phyloP scores from a whole-genome alignment of 148 eudicot genomes.

The Vaccinium corymbosum region DNA sequence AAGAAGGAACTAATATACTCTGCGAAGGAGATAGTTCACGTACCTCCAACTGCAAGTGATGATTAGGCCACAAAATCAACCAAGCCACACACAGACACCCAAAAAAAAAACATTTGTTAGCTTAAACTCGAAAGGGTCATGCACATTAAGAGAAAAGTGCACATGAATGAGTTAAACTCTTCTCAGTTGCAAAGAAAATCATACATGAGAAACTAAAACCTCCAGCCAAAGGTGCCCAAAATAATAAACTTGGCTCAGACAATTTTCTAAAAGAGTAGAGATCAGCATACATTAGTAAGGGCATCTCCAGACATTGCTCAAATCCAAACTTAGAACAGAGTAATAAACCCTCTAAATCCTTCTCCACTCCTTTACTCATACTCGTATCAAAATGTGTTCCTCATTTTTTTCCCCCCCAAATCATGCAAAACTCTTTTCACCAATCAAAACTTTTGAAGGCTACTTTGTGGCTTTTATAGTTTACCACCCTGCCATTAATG shows the following conservation, averaged over 20 bases:
- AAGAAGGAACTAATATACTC: background rate
- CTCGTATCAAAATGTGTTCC: background rate
- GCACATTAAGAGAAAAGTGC: background rate
- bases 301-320: background rate
- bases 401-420: background rate
- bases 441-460: background rate
- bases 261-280: constrained; percentile 3
- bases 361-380: background rate
- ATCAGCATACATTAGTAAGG: background rate
- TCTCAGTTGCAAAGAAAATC: background rate
- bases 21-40: background rate
- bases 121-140: background rate
- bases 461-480: background rate
- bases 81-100: background rate
- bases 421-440: background rate
- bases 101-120: constrained; percentile 1
- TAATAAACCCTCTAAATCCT: background rate
- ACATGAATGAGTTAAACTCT: background rate
- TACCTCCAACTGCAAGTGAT: constrained; percentile 66
- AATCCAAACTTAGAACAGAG: background rate
- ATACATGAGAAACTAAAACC: background rate
- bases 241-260: background rate
- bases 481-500: background rate
- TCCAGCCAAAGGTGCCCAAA: background rate
- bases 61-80: constrained; percentile 12